phyloP scores from a whole-genome alignment of 495 filamentous ascomycete species.

The Penicillium parvum region DNA sequence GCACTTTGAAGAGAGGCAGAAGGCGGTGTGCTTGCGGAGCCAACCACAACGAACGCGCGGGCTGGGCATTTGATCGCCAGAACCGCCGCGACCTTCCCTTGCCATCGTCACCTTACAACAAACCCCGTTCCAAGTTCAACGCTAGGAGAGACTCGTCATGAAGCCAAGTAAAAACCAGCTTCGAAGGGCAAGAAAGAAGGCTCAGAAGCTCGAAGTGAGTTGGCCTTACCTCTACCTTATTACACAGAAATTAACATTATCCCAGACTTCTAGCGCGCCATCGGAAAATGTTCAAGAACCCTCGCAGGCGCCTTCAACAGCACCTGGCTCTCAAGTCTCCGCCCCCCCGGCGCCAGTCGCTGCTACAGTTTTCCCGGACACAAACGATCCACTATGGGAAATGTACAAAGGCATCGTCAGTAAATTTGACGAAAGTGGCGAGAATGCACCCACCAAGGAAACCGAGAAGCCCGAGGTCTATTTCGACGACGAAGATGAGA shows the following conservation, averaged over 20 bases:
- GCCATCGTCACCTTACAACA: background rate
- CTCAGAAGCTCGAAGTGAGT: constrained; percentile 52
- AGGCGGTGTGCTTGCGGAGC: background rate
- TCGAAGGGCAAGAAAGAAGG: constrained; percentile 85
- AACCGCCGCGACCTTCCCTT: background rate
- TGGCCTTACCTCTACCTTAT: background rate
- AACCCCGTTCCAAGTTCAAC: background rate
- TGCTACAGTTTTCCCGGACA: constrained; percentile 41
- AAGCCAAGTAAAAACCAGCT: constrained; percentile 84
- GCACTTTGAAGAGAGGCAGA: no score
- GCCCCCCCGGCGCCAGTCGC: constrained; percentile 30
- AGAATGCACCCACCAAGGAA: constrained; percentile 58
- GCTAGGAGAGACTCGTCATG: constrained; percentile 13
- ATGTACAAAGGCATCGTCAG: constrained; percentile 77
- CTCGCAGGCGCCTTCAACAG: background rate
- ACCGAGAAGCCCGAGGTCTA: constrained; percentile 83
- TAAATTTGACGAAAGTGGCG: constrained; percentile 62
- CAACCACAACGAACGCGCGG: background rate
- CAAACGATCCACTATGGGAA: constrained; percentile 72
- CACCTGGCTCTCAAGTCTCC: constrained; percentile 5
- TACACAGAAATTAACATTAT: constrained; percentile 11
- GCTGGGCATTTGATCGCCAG: background rate
- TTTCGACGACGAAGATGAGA: constrained; percentile 82
- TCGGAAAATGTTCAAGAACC: constrained; percentile 4
- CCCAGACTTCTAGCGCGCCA: constrained; percentile 3